A percentile compares a stretch with the other conserved stretches of the same genome.
Evolutionary conservation across 306 rosid genomes (phyloP).

Genomic region (Hippophae gyantsensis): DNA sequence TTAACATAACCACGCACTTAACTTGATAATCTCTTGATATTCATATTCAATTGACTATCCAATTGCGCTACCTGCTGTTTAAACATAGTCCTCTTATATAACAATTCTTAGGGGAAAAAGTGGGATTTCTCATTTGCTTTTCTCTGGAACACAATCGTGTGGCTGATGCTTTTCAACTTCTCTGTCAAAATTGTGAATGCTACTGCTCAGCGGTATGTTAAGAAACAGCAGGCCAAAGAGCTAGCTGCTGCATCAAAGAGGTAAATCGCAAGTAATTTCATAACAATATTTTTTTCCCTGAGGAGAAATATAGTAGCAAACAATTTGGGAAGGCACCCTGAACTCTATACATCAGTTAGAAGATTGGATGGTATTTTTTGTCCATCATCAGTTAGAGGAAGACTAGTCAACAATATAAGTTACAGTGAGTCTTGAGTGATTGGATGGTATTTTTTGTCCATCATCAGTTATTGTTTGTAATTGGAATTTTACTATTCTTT

Average conservation of each 20-base stretch:
- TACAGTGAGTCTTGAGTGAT: too few relatives aligned
- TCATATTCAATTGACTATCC: not conserved
- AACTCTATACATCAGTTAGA: too few relatives aligned
- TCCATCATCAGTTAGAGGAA: too few relatives aligned
- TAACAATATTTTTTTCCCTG: too few relatives aligned
- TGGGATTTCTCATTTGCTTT: conserved; percentile 85
- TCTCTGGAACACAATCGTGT: conserved; percentile 78
- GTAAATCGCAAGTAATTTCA: conserved; percentile 6
- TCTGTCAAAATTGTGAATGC: conserved; percentile 78
- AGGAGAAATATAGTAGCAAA: too few relatives aligned
- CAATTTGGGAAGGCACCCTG: too few relatives aligned
- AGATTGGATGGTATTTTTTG: too few relatives aligned
- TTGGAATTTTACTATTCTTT: too few relatives aligned
- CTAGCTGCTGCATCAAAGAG: conserved; percentile 31
- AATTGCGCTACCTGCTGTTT: not conserved
- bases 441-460: too few relatives aligned
- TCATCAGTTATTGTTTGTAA: too few relatives aligned
- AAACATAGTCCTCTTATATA: not conserved
- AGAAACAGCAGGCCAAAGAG: conserved; percentile 64
- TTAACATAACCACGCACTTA: too few relatives aligned
- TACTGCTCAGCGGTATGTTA: conserved; percentile 72
- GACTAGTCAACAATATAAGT: too few relatives aligned
- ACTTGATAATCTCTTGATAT: not conserved
- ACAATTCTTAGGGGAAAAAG: conserved; percentile 44
- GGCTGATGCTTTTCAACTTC: conserved; percentile 97